Evolutionary conservation across 768 basidiomycete genomes (phyloP).

Genomic region (Boletus bicolor): DNA sequence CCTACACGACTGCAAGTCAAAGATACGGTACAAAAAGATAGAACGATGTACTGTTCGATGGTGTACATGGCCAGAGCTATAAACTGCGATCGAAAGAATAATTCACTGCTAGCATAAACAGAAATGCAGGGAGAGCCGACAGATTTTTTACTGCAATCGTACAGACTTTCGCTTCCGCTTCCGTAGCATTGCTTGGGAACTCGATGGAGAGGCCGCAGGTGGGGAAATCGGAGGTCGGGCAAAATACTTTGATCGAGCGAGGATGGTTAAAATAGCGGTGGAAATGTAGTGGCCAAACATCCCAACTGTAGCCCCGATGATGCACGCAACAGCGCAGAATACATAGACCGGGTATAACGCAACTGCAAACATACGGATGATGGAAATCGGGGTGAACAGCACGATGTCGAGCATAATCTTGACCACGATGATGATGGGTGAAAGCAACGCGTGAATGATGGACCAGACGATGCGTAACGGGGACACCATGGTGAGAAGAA

Average conservation of each 20-base stretch:
- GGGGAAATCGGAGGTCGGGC: constrained; percentile 2
- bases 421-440: constrained; percentile 44
- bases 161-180: constrained; percentile 24
- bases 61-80: background rate
- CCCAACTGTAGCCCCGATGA: constrained; percentile 48
- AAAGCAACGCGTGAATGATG: constrained; percentile 39
- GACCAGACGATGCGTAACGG: constrained; percentile 27
- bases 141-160: constrained; percentile 20
- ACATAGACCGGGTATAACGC: constrained; percentile 55
- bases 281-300: constrained; percentile 32
- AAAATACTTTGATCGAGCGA: constrained; percentile 16
- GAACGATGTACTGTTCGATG: background rate
- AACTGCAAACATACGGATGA: constrained; percentile 37
- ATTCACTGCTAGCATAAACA: background rate
- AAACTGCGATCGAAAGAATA: background rate
- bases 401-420: constrained; percentile 41
- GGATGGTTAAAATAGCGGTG: constrained; percentile 6
- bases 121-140: background rate
- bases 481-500: constrained; percentile 10
- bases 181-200: constrained; percentile 15
- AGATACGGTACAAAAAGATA: background rate
- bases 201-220: background rate
- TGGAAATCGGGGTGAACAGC: constrained; percentile 44
- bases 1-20: background rate
- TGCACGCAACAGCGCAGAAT: constrained; percentile 53